These are phyloP conservation scores for Podaxis sp. DNA, from an alignment of 768 basidiomycete species.

Conservation along the genomic window DNA sequence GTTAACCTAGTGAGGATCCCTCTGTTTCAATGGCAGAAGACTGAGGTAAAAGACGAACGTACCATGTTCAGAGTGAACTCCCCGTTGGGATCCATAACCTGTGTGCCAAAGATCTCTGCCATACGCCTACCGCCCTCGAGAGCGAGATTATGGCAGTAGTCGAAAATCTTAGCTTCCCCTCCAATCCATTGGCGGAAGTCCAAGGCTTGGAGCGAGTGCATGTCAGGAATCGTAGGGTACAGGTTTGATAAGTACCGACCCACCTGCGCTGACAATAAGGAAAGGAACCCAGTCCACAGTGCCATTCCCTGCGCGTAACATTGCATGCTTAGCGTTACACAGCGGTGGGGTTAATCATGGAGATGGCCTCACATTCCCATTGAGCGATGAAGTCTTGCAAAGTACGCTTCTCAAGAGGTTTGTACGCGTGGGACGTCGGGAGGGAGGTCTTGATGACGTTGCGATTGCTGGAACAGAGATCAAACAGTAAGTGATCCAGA, in stretches of 20 bases:
- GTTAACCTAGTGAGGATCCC: conserved; percentile 28
- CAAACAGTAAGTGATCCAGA: neutral
- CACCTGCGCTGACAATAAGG: conserved; percentile 56
- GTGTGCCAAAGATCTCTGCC: conserved; percentile 60
- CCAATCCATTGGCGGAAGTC: conserved; percentile 74
- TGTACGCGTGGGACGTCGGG: conserved; percentile 55
- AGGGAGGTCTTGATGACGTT: conserved; percentile 58
- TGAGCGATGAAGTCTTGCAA: conserved; percentile 47
- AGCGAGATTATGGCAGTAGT: conserved; percentile 71
- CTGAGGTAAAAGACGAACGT: neutral
- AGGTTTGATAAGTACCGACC: conserved; percentile 5
- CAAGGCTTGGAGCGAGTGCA: conserved; percentile 42
- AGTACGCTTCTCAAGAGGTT: conserved; percentile 41
- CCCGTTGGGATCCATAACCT: conserved; percentile 53
- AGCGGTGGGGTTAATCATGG: neutral
- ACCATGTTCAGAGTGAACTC: conserved; percentile 76
- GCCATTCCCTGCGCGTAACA: conserved; percentile 51
- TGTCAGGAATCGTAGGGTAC: neutral
- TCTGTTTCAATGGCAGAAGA: neutral
- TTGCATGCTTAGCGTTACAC: neutral
- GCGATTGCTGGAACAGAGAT: conserved; percentile 49
- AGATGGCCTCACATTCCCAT: conserved; percentile 44
- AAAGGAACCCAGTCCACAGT: conserved; percentile 57
- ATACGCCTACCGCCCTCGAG: conserved; percentile 61
- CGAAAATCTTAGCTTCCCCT: conserved; percentile 70